Evolutionary conservation across 75 land plant species (phyloP), one percentile per base, ranked within the genome.

Genomic region (Cunninghamia lanceolata): DNA sequence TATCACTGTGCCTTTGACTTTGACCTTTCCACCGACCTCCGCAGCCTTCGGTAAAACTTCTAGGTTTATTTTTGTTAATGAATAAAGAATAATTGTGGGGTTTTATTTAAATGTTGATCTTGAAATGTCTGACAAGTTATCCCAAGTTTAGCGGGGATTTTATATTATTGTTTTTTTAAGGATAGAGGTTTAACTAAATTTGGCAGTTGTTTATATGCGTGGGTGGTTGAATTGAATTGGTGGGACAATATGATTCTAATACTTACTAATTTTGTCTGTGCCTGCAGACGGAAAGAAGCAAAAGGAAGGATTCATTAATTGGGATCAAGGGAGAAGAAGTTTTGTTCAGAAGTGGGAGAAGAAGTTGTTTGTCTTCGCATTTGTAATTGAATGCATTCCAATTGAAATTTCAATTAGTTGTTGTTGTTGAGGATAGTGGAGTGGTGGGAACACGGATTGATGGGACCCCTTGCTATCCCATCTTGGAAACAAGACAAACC

Each of bases 221-320:
- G 66, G 66, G 53, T 54, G 59, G 53, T 83, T 50, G 54, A 53
- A 11, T 45, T 35, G 84, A 83, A 54, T 3, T 3, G 82, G 46
- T 43, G 36, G 47, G 47, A 0, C 11, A 80, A 40, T 35, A 19
- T 25, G 45, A 80, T 52, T 36, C 39, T 83, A 46, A 8, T 54
- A 83, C 83, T 82, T 82, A 54, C 84, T 83, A 53, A 50, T n/a
- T 83, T 83, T 83, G 84, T 83, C 84, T 4, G 63, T 32, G 63
- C 7, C 17, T 45, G 35, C 16, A 30, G 52, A 6, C 28, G 14
- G 36, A 10, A 82, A 39, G 34, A 16, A 5, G 81, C 9, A 39
- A 39, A 15, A 39, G 15, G 35, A 43, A 21, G 45, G 50, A 43
- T 42, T 43, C 38, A 50, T 63, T 21, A n/a, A 45, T 47, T 47